A percentile compares a stretch with the other conserved stretches of the same genome.
Conservation (phyloP, 2,329 filamentous ascomycete genomes). For the Beauveria scarabaeidicola region DNA sequence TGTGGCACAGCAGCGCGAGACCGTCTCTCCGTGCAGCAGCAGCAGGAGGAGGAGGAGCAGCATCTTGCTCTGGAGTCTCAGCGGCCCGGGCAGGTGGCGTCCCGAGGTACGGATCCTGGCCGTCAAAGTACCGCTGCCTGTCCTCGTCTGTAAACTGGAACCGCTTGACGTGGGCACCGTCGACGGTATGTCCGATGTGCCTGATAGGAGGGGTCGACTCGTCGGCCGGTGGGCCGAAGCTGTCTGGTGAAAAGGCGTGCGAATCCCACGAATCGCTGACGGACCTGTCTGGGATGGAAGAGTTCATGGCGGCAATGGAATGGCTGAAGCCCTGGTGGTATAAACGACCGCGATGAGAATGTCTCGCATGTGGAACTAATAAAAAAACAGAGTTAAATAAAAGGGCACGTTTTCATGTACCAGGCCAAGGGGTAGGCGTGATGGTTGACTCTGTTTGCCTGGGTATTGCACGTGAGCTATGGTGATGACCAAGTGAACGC, state of each 20-base stretch:
- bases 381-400: neutral
- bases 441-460: neutral
- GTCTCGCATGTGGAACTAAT: neutral
- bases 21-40: slow-evolving; percentile 27
- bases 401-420: neutral
- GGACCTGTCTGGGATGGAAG: neutral
- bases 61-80: neutral
- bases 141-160: slow-evolving; percentile 23
- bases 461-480: neutral
- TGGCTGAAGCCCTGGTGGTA: neutral
- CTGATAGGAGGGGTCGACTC: slow-evolving; percentile 12
- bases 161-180: slow-evolving; percentile 17
- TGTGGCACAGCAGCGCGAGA: slow-evolving; percentile 33
- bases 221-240: neutral
- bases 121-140: slow-evolving; percentile 22
- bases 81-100: no score
- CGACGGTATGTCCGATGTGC: neutral
- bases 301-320: neutral
- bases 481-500: neutral
- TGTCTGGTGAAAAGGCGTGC: neutral
- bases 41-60: slow-evolving; percentile 9
- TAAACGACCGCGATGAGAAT: neutral
- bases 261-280: neutral
- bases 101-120: slow-evolving; percentile 21
- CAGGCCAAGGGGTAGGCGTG: neutral